Evolutionary conservation across 208 protist species (phyloP), one percentile per base, ranked within the genome.

Genomic region (Kentomonas sorsogonicus): DNA sequence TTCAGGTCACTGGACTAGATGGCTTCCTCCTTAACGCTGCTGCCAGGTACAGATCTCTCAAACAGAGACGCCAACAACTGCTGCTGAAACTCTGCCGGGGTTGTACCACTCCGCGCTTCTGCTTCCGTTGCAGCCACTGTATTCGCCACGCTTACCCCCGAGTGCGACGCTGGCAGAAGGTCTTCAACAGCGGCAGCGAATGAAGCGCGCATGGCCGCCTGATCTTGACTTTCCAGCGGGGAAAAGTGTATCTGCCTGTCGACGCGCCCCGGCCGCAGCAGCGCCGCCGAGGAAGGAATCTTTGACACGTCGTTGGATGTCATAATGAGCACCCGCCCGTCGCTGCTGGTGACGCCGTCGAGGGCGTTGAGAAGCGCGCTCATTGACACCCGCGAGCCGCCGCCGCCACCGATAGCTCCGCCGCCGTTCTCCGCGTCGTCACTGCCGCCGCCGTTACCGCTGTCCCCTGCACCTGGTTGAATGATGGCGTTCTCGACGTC

Each of bases 321-420:
- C 67, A 99, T 89, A 62, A 99, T 83, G 20, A 99, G 66, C 3
- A 99, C 48, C 36, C 94, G 68, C 6, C 94, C 96, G 45, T 99
- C 94, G 39, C 80, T 89, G 53, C 83, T 89, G 0, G 81, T 74
- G 45, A 98, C 73, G 23, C 97, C 97, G 64, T 99, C 97, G 26
- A 99, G 67, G 1, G 95, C 89, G 69, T 99, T 99, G 27, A 99
- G 74, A 30, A 99, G 63, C 0, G 85, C 96, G 50, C 84, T 95
- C 52, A 99, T 74, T 1, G 95, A 97, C 1, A 98, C 66, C n/a
- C 71, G 53, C 34, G 54, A 66, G 57, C 64, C 50, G 18, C 68
- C 53, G 27, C 68, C 64, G 29, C 52, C 50, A 20, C 57, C 69
- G 22, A 68, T 60, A 4, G 39, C 40, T 23, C 36, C 65, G 33